These are phyloP conservation scores for Stagonosporopsis chrysanthemi DNA, from an alignment of 2,329 filamentous ascomycete species.

Conservation along the genomic window DNA sequence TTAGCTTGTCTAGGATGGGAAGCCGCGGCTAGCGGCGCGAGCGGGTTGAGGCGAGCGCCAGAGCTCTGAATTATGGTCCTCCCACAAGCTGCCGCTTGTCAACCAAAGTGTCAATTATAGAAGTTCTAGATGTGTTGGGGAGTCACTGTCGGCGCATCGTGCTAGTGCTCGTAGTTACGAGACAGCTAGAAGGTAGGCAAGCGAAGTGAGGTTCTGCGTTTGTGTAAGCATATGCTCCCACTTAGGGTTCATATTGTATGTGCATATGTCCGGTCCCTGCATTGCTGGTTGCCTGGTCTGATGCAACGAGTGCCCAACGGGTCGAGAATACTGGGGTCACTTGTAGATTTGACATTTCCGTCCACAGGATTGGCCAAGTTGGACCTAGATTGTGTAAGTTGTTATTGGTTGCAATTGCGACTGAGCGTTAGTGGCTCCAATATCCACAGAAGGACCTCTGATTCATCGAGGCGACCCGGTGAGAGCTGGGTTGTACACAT, in stretches of 20 bases:
- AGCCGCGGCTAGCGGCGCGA: constrained; percentile 9
- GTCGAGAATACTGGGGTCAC: constrained; percentile 4
- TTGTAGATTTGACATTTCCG: neutral
- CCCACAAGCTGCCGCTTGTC: constrained; percentile 8
- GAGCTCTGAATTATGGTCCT: neutral
- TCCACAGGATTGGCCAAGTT: neutral
- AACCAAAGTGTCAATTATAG: constrained; percentile 1
- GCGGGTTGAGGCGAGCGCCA: constrained; percentile 19
- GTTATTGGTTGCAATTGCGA: neutral
- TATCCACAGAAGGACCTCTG: too few relatives aligned
- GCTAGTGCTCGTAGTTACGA: too few relatives aligned
- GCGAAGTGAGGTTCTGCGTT: neutral
- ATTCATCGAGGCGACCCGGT: neutral
- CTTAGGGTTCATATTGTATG: neutral
- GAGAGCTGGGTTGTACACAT: too few relatives aligned
- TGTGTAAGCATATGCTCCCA: neutral
- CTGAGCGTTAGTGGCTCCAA: neutral
- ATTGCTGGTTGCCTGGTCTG: constrained; percentile 3
- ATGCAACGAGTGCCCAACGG: neutral
- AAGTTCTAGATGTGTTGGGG: neutral
- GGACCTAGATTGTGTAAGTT: neutral
- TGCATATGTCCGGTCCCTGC: constrained; percentile 1
- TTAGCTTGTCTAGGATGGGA: constrained; percentile 10
- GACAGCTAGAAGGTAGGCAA: neutral
- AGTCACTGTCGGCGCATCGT: neutral